Evolutionary conservation across 768 basidiomycete genomes (phyloP).

Genomic region (Lyophyllum semitale): DNA sequence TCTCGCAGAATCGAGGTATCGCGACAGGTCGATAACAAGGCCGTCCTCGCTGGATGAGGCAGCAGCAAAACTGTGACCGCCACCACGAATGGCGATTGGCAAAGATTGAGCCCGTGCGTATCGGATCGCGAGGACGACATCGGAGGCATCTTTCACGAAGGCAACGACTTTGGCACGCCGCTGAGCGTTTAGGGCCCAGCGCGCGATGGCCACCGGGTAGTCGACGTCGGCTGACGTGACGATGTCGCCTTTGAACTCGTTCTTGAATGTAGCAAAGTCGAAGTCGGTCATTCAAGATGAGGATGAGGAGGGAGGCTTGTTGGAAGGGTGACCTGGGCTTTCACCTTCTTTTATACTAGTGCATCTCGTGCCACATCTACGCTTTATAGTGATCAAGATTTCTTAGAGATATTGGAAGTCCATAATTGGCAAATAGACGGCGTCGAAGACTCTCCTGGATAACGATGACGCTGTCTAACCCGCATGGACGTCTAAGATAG

Average conservation of each 20-base stretch:
- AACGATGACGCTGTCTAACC: too few relatives aligned
- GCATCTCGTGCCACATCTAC: too few relatives aligned
- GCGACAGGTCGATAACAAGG: too few relatives aligned
- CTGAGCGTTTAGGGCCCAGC: too few relatives aligned
- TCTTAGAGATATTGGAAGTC: too few relatives aligned
- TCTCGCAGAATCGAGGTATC: slow-evolving; percentile 27
- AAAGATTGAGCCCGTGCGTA: slow-evolving; percentile 26
- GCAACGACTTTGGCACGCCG: too few relatives aligned
- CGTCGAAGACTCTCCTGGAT: too few relatives aligned
- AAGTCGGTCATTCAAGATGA: neutral
- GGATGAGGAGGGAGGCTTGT: too few relatives aligned
- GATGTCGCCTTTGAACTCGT: slow-evolving; percentile 15
- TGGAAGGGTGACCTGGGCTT: neutral
- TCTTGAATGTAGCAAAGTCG: neutral
- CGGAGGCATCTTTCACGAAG: slow-evolving; percentile 30
- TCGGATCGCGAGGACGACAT: slow-evolving; percentile 29
- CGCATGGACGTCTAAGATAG: too few relatives aligned
- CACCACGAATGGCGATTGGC: slow-evolving; percentile 35
- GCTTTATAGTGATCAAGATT: too few relatives aligned
- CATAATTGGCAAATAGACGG: too few relatives aligned
- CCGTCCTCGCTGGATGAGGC: slow-evolving; percentile 38
- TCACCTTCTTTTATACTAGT: too few relatives aligned
- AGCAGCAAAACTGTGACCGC: slow-evolving; percentile 38
- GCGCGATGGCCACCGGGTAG: slow-evolving; percentile 33
- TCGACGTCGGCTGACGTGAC: slow-evolving; percentile 24